Evolutionary conservation across 495 filamentous ascomycete species (phyloP), one percentile per base, ranked within the genome.

Genomic region (Trichocladium uniseriatum): DNA sequence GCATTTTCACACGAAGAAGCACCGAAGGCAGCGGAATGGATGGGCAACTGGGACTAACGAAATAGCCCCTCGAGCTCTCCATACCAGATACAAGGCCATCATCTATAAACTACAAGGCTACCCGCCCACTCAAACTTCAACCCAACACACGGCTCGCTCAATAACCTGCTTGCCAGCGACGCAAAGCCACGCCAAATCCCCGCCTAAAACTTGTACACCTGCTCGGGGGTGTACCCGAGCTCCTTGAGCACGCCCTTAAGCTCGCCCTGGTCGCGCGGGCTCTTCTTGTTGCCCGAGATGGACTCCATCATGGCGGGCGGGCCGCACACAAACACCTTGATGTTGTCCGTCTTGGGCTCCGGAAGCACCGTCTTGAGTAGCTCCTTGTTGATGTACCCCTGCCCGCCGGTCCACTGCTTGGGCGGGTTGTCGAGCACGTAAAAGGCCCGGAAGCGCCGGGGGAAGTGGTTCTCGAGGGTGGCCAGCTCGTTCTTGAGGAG

Each of bases 241-340:
- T 97, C 89, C 77, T 89, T 86, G 59, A 98, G 69, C 55, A 81
- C 65, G 48, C 92, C 92, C 5, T 69, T 69, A 34, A 98, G 70
- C 76, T 97, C 92, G 38, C 92, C 92, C 70, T 98, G 92, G 61
- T 98, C 90, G 51, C 75, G 70, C 9, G 91, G 91, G 62, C 82
- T 88, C 67, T 83, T 83, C 83, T 97, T 98, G 57, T 61, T 69
- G 37, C 92, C 92, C 43, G 84, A 89, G 53, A 98, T 80, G 34
- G 89, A 83, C 67, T 94, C 92, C 77, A 95, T 96, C 81, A 98
- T 60, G 32, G 82, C 84, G 2, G 94, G 89, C 11, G 92, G 92
- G 0, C 89, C 89, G 62, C 89, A 95, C 20, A 81, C 77, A 61
- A 96, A 95, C 50, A 95, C 57, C 80, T 95, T 95, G 74, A 90